Evolutionary conservation across 2,329 filamentous ascomycete genomes (phyloP), one percentile per base, ranked within the genome.

Genomic region (Huntiella abstrusa): DNA sequence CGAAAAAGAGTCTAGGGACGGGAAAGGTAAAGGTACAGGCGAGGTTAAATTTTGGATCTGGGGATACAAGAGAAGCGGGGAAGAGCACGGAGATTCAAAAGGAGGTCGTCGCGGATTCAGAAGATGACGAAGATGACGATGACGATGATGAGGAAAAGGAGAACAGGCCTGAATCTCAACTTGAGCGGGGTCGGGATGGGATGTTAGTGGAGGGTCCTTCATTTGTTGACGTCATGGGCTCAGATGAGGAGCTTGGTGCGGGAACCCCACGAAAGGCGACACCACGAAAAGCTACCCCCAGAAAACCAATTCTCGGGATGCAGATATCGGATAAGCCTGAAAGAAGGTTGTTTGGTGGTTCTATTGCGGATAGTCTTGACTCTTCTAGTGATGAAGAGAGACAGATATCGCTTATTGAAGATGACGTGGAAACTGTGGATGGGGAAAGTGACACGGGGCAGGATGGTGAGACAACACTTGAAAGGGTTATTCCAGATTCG

Each of bases 41-140:
- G 6, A 28, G 22, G 6, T 28, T 28, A 8, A 8, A 28, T 28
- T 28, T 28, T 28, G 22, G 22, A 28, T 7, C 22, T 7, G 22
- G 8, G 22, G 3, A 28, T 28, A 28, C 22, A 28, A 28, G 22
- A 28, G 22, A 28, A 28, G 5, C 22, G 33, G 22, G 22, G 40
- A 37, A 17, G 33, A 17, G 10, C 16, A 11, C 12, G 37, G 22
- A 28, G 22, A 28, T 28, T 7, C 6, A 28, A 28, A 32, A 36
- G 15, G 19, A 44, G 44, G 10, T 33, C 33, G 56, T 66, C 41
- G 56, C 57, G 22, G 62, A 64, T 43, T 65, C 62, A 4, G 62
- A 65, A 32, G 63, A 63, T 6, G 61, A 55, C 16, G 42, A 41
- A 32, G 47, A 49, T 5, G 39, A 47, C 19, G 37, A 47, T 11